phyloP scores from a whole-genome alignment of 1,284 basidiomycete genomes.

The Mycena sp. region DNA sequence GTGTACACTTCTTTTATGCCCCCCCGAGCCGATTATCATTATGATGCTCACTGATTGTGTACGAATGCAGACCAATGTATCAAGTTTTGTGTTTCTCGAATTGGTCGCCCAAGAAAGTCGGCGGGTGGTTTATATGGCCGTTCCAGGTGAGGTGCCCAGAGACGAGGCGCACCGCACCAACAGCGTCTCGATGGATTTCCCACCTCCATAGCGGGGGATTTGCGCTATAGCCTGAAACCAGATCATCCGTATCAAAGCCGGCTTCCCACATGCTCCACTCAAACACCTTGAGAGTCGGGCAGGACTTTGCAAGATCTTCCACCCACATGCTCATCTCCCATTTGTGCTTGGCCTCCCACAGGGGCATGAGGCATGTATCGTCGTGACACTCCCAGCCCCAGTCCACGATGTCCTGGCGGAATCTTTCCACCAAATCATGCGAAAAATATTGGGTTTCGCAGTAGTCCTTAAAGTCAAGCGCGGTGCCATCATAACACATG shows the following conservation, averaged over 20 bases:
- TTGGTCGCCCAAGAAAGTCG: neutral
- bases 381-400: neutral
- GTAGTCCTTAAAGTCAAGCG: no score
- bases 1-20: constrained; percentile 4
- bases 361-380: neutral
- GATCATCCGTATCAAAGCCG: neutral
- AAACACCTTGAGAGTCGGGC: constrained; percentile 1
- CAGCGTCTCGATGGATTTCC: neutral
- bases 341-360: neutral
- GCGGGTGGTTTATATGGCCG: neutral
- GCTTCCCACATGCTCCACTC: constrained; percentile 4
- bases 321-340: neutral
- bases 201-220: constrained; percentile 5
- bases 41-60: no score
- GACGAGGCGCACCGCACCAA: neutral
- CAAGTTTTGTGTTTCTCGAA: neutral
- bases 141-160: neutral
- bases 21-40: no score
- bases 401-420: neutral
- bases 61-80: neutral
- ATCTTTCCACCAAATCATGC: no score
- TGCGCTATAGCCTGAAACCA: no score
- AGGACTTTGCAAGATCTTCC: neutral
- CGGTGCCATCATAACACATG: no score
- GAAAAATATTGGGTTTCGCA: no score